These are phyloP conservation scores for Euphorbia celastroides DNA, from an alignment of 441 rosid genomes.

Conservation along the genomic window DNA sequence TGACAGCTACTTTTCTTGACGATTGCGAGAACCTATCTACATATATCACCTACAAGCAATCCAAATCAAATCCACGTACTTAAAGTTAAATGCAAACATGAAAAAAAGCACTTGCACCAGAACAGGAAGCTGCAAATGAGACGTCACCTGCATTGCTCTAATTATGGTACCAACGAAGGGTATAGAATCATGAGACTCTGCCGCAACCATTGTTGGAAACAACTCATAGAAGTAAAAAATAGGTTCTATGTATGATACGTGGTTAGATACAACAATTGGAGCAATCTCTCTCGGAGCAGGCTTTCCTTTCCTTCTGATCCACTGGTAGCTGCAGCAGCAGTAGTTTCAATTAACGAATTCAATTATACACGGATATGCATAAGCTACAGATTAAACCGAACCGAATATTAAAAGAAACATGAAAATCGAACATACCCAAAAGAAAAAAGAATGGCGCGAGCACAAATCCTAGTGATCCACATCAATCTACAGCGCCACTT, in stretches of 20 bases:
- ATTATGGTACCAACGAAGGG: conserved; percentile 96
- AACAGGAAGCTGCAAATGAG: neutral
- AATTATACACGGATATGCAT: neutral
- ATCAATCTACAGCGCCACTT: conserved; percentile 73
- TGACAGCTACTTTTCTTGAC: conserved; percentile 84
- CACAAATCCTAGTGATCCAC: conserved; percentile 79
- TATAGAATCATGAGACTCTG: conserved; percentile 86
- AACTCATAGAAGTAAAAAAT: conserved; percentile 90
- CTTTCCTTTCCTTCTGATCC: conserved; percentile 89
- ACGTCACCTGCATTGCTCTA: conserved; percentile 91
- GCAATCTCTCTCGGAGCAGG: conserved; percentile 86
- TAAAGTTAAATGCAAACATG: neutral
- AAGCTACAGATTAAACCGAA: neutral
- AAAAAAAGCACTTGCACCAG: neutral
- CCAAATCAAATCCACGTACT: neutral
- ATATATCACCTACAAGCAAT: conserved; percentile 71
- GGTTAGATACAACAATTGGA: conserved; percentile 90
- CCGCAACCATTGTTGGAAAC: conserved; percentile 90
- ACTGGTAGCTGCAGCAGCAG: conserved; percentile 62
- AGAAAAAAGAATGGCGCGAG: conserved; percentile 79
- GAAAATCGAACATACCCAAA: conserved; percentile 53
- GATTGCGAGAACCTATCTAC: conserved; percentile 80
- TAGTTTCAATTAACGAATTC: neutral
- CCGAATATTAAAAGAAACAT: neutral
- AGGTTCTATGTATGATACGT: conserved; percentile 86